These are phyloP conservation scores for Lipomyces anomalus DNA, from an alignment of 805 yeast genomes.

Conservation along the genomic window DNA sequence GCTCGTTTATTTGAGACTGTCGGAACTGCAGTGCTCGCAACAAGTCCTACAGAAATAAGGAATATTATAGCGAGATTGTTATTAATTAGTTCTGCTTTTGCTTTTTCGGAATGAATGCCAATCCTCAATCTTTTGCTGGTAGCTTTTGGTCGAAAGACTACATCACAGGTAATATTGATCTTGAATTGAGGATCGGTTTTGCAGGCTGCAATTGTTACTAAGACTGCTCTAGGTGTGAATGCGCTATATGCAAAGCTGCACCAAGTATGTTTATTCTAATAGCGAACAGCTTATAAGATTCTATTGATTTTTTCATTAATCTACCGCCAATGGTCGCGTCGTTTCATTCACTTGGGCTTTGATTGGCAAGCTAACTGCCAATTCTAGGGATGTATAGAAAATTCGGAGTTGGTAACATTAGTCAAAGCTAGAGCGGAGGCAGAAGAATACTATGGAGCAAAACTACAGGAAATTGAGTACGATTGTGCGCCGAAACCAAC, in stretches of 20 bases:
- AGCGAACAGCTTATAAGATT: constrained; percentile 2
- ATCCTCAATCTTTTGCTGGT: constrained; percentile 71
- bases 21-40: no score
- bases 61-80: no score
- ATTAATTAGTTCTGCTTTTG: no score
- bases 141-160: constrained; percentile 73
- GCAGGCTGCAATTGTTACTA: constrained; percentile 29
- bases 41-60: no score
- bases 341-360: constrained; percentile 37
- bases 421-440: constrained; percentile 67
- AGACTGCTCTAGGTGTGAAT: constrained; percentile 34
- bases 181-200: background rate
- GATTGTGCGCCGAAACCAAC: constrained; percentile 36
- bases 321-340: background rate
- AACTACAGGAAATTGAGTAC: constrained; percentile 40
- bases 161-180: constrained; percentile 37
- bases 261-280: constrained; percentile 27
- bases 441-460: constrained; percentile 60
- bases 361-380: constrained; percentile 47
- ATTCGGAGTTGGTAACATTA: constrained; percentile 58
- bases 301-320: background rate
- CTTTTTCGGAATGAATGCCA: no score
- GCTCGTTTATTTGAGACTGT: no score
- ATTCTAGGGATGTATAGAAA: constrained; percentile 63
- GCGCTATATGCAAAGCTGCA: constrained; percentile 35